phyloP scores from a whole-genome alignment of 2,329 filamentous ascomycete species.

The Grosmannia huntii region DNA sequence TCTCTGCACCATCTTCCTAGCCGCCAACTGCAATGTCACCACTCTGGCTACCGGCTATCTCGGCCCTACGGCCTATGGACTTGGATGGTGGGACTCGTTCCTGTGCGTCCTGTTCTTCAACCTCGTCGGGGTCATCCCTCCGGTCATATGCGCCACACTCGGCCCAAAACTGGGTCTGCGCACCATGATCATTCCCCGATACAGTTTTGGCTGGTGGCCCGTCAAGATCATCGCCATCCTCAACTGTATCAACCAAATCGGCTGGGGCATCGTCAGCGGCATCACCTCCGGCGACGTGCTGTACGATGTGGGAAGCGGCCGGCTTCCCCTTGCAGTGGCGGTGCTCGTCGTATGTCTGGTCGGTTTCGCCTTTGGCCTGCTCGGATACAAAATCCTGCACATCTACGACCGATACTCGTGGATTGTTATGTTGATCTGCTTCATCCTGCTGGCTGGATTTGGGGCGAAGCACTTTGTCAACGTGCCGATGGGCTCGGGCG shows the following conservation, averaged over 20 bases:
- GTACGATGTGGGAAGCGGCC: slow-evolving; percentile 13
- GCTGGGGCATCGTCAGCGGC: slow-evolving; percentile 12
- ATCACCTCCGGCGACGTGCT: slow-evolving; percentile 13
- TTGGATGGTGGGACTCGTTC: slow-evolving; percentile 17
- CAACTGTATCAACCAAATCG: slow-evolving; percentile 13
- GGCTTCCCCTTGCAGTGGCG: slow-evolving; percentile 12
- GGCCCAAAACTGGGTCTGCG: slow-evolving; percentile 19
- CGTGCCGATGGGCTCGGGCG: slow-evolving; percentile 1
- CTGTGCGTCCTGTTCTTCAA: slow-evolving; percentile 18
- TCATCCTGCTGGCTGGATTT: slow-evolving; percentile 11
- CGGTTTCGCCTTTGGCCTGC: slow-evolving; percentile 11
- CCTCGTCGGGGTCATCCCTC: slow-evolving; percentile 14
- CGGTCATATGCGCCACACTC: slow-evolving; percentile 15
- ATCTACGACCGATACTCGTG: slow-evolving; percentile 12
- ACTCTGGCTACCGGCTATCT: slow-evolving; percentile 9
- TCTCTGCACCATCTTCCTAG: slow-evolving; percentile 12
- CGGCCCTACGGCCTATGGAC: slow-evolving; percentile 8
- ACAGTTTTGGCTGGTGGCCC: slow-evolving; percentile 17
- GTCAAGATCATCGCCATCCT: slow-evolving; percentile 11
- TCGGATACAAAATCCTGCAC: slow-evolving; percentile 14
- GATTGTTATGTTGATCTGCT: slow-evolving; percentile 10
- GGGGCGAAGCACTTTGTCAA: slow-evolving; percentile 8
- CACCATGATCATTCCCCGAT: slow-evolving; percentile 18
- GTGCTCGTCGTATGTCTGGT: slow-evolving; percentile 13
- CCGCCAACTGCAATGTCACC: slow-evolving; percentile 10